These are phyloP conservation scores for Phytopythium vexans DNA, from an alignment of 352 stramenopile species.

Conservation along the genomic window DNA sequence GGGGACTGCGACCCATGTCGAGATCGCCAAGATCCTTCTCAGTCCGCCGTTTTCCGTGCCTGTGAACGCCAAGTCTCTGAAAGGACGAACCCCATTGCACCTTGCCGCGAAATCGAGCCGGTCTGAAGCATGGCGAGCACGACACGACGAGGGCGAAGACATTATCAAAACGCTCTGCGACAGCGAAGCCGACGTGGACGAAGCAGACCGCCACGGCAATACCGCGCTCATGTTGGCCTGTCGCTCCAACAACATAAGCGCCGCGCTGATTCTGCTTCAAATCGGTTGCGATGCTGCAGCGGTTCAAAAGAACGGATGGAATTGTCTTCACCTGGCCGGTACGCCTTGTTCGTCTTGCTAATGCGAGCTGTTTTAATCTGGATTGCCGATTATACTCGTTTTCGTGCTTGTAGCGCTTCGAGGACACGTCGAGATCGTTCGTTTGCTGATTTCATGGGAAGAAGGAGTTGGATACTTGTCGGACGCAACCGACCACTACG, in stretches of 20 bases:
- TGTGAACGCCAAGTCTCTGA: conserved; percentile 38
- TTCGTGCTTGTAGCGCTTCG: conserved; percentile 16
- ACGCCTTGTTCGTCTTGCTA: conserved; percentile 1
- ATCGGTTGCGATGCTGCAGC: conserved; percentile 22
- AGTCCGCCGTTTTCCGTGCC: conserved; percentile 10
- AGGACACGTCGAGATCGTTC: conserved; percentile 23
- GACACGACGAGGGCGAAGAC: conserved; percentile 6
- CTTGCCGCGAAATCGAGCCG: conserved; percentile 20
- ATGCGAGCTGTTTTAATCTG: neutral
- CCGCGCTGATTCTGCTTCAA: conserved; percentile 26
- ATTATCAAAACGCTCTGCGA: conserved; percentile 27
- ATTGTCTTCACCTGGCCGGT: conserved; percentile 49
- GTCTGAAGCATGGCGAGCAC: neutral
- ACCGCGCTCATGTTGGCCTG: conserved; percentile 46
- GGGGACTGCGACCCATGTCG: conserved; percentile 23
- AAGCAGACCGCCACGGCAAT: conserved; percentile 26
- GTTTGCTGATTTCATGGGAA: conserved; percentile 52
- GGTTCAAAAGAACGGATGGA: conserved; percentile 33
- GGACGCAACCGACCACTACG: conserved; percentile 23
- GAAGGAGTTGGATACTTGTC: conserved; percentile 28
- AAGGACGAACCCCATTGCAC: conserved; percentile 57
- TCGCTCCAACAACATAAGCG: conserved; percentile 15
- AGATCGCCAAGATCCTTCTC: conserved; percentile 36
- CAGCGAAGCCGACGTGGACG: conserved; percentile 28
- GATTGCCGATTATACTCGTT: neutral